Evolutionary conservation across 164 flowering plant species (phyloP).

Genomic region (Annona cherimola): DNA sequence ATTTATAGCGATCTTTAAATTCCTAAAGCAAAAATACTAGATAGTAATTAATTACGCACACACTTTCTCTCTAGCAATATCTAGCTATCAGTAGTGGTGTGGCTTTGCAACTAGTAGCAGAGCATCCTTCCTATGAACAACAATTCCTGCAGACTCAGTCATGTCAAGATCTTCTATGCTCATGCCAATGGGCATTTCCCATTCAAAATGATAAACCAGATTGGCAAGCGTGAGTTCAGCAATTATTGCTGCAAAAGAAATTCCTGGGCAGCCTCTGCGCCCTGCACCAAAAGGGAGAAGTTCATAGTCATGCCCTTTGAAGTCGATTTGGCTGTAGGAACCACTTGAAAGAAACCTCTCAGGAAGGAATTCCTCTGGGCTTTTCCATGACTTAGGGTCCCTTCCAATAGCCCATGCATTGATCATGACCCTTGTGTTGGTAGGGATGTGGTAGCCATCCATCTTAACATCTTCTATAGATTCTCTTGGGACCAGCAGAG

Average conservation of each 20-base stretch:
- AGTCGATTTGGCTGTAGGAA: neutral
- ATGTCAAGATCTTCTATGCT: neutral
- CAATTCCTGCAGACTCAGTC: neutral
- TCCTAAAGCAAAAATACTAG: no score
- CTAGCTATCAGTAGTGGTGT: no score
- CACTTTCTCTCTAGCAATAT: no score
- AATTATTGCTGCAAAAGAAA: neutral
- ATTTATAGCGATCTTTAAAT: no score
- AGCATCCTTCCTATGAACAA: neutral
- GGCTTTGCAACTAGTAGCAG: neutral
- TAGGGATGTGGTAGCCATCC: neutral
- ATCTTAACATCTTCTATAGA: neutral
- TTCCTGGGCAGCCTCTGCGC: neutral
- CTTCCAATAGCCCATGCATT: conserved; percentile 3
- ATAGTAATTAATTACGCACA: no score
- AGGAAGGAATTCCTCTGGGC: neutral
- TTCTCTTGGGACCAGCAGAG: conserved; percentile 1
- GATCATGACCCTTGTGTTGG: conserved; percentile 1
- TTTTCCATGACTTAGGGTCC: conserved; percentile 1
- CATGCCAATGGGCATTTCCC: neutral
- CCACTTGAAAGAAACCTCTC: neutral
- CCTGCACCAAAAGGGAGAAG: neutral
- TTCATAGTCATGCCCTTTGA: neutral
- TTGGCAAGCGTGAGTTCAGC: neutral
- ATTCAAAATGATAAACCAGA: neutral